phyloP scores from a whole-genome alignment of 108 stramenopile species.

The Tribonema minus region DNA sequence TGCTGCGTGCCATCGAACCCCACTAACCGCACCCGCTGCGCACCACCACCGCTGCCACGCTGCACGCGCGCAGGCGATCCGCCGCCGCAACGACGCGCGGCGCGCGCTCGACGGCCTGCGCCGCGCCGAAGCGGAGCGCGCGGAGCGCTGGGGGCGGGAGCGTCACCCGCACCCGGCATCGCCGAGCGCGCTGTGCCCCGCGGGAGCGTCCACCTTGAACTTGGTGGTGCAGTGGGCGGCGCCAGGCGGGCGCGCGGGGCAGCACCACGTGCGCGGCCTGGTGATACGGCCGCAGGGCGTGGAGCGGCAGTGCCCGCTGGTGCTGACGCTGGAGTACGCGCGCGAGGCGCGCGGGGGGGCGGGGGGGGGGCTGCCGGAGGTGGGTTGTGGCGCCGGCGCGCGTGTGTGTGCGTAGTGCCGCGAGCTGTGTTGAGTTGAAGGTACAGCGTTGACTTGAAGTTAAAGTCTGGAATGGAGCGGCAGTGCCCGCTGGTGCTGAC shows the following conservation, averaged over 20 bases:
- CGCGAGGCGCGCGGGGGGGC: neutral
- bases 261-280: slow-evolving; percentile 22
- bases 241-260: neutral
- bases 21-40: neutral
- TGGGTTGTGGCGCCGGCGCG: neutral
- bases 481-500: slow-evolving; percentile 33
- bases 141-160: slow-evolving; percentile 8
- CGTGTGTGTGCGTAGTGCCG: too few relatives aligned
- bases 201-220: slow-evolving; percentile 4
- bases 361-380: neutral
- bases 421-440: too few relatives aligned
- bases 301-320: slow-evolving; percentile 26
- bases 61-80: too few relatives aligned
- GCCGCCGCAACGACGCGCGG: too few relatives aligned
- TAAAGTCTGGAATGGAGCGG: slow-evolving; percentile 7
- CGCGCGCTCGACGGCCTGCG: slow-evolving; percentile 1
- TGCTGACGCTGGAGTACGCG: slow-evolving; percentile 8
- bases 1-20: neutral
- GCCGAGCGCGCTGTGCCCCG: slow-evolving; percentile 8
- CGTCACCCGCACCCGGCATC: slow-evolving; percentile 16
- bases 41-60: too few relatives aligned
- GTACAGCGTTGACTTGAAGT: too few relatives aligned
- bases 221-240: neutral
- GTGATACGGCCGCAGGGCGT: slow-evolving; percentile 21
- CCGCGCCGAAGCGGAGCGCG: slow-evolving; percentile 3